Evolutionary conservation across 2,329 filamentous ascomycete genomes (phyloP), one percentile per base, ranked within the genome.

Genomic region (Fusarium luffae): DNA sequence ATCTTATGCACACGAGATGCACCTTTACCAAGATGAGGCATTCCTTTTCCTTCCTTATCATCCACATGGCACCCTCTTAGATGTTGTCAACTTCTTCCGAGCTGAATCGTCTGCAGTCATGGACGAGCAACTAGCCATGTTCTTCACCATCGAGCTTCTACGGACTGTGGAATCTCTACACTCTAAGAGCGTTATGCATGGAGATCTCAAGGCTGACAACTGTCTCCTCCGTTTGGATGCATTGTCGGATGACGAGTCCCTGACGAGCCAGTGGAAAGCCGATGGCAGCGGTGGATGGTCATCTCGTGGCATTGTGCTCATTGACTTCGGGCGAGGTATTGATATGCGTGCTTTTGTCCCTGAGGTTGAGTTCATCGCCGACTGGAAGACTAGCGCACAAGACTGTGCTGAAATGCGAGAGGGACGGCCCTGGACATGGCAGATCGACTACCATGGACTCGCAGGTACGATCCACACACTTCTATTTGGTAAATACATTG

Each of bases 341-440:
- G 96, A 99, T 81, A 97, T 98, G 93, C 90, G 89, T 61, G 90
- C 88, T 5, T 99, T 98, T 82, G 81, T 82, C 5, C 85, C 90
- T 0, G 87, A 90, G 43, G 93, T 95, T 13, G 79, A 81, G 48
- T 99, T 99, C 83, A 89, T 98, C 63, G 96, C 95, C 0, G 96
- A 99, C 81, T 99, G 96, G 96, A 92, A 96, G 79, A 94, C 93
- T 0, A 89, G 88, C 18, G 87, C 92, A 25, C 91, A 93, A 54
- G 96, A 99, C 80, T 99, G 96, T 79, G 91, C 93, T 19, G 96
- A 99, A 84, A 97, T 98, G 88, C 91, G 94, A 48, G 95, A 99
- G 81, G 88, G 93, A 59, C 88, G 95, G 2, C 94, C 94, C 1
- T 99, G 96, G 96, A 98, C 95, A 2, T 98, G 94, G 84, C 96